Evolutionary conservation across 352 stramenopile species (phyloP).

Genomic region (Globisporangium acanthophoron): DNA sequence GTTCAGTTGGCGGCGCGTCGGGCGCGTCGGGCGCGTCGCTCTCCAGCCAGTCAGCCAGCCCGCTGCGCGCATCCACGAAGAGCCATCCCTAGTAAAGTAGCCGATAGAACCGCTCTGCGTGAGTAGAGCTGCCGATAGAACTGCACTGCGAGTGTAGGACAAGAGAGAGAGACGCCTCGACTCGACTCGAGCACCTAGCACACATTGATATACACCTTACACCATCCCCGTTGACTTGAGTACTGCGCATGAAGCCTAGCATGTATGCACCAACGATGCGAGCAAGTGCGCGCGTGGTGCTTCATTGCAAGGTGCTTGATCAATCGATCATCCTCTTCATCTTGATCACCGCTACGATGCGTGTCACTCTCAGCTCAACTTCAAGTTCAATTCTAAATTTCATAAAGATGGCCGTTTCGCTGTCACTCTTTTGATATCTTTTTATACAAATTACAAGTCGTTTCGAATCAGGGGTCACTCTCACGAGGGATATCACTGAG

Average conservation of each 20-base stretch:
- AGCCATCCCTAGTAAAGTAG: not conserved
- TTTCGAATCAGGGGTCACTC: not conserved
- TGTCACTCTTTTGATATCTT: not conserved
- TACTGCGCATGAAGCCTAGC: too few species aligned
- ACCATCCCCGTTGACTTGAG: too few species aligned
- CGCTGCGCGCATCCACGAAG: not conserved
- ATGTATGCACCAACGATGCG: too few species aligned
- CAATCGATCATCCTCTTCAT: too few species aligned
- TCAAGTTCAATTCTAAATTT: not conserved
- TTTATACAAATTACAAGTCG: not conserved
- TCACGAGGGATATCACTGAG: not conserved
- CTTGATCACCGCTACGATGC: too few species aligned
- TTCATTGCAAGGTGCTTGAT: too few species aligned
- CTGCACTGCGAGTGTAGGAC: not conserved
- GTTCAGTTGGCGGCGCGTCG: not conserved
- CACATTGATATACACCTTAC: too few species aligned
- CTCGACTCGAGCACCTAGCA: not conserved
- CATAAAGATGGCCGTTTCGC: not conserved
- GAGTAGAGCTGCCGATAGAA: not conserved
- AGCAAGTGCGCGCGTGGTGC: too few species aligned
- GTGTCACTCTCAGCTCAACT: not conserved
- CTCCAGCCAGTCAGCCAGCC: not conserved
- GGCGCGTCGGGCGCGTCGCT: not conserved
- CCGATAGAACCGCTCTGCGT: slow-evolving; percentile 2
- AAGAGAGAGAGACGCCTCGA: not conserved